Conservation (phyloP, 2,329 filamentous ascomycete genomes). For the Plectosphaerella plurivora region DNA sequence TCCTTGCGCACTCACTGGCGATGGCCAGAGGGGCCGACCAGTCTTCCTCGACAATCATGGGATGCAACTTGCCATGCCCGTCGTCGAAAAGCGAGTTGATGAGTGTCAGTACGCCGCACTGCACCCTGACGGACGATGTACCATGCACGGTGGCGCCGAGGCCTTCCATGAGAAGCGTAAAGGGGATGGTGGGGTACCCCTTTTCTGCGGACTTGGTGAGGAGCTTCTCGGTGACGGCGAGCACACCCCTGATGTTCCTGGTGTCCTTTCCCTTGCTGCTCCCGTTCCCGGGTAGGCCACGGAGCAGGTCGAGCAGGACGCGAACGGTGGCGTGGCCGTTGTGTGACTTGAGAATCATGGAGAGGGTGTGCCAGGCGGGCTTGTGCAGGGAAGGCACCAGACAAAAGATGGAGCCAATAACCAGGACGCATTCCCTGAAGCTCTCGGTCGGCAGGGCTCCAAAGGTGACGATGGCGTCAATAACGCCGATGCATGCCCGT, state of each 20-base stretch:
- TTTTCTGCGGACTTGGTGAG: constrained; percentile 55
- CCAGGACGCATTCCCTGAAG: constrained; percentile 62
- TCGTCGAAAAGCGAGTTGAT: constrained; percentile 53
- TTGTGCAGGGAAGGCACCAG: constrained; percentile 57
- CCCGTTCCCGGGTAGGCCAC: constrained; percentile 39
- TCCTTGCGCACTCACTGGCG: constrained; percentile 48
- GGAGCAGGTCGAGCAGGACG: constrained; percentile 59
- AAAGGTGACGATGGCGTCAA: constrained; percentile 69
- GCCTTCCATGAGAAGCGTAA: constrained; percentile 54
- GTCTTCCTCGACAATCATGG: constrained; percentile 59
- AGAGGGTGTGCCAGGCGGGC: constrained; percentile 65
- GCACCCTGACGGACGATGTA: constrained; percentile 39
- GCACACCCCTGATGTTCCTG: constrained; percentile 56
- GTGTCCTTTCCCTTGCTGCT: constrained; percentile 44
- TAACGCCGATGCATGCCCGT: constrained; percentile 60
- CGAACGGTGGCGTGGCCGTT: constrained; percentile 66
- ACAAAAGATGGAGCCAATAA: constrained; percentile 68
- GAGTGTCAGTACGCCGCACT: constrained; percentile 42
- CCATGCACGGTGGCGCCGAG: constrained; percentile 45
- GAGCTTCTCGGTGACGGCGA: constrained; percentile 60
- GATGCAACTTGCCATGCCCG: constrained; percentile 46
- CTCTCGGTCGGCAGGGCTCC: constrained; percentile 61
- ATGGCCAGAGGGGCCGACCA: constrained; percentile 60
- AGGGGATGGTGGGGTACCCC: constrained; percentile 56
- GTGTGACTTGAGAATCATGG: constrained; percentile 69